phyloP scores from a whole-genome alignment of 768 basidiomycete genomes.

The Boletus sp. region DNA sequence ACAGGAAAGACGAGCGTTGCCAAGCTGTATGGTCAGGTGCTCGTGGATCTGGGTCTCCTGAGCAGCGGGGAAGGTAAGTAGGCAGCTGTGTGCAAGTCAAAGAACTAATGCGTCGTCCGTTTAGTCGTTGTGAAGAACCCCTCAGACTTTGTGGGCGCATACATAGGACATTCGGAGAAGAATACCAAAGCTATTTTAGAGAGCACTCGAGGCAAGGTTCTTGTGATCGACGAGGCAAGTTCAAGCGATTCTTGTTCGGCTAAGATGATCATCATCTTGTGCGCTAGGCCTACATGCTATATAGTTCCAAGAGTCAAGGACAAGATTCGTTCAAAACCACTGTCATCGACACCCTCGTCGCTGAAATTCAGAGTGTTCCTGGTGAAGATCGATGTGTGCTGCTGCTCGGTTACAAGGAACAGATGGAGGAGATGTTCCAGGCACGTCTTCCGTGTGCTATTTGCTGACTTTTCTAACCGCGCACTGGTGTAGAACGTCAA shows the following conservation, averaged over 20 bases:
- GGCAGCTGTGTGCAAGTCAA: background rate
- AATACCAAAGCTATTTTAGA: slow-evolving; percentile 65
- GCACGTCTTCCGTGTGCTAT: slow-evolving; percentile 31
- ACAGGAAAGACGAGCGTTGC: slow-evolving; percentile 75
- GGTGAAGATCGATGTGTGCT: slow-evolving; percentile 72
- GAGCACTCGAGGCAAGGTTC: slow-evolving; percentile 59
- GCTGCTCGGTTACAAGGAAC: slow-evolving; percentile 60
- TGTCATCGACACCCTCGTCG: slow-evolving; percentile 74
- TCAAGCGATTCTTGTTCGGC: slow-evolving; percentile 10
- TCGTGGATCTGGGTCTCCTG: slow-evolving; percentile 61
- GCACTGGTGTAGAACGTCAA: slow-evolving; percentile 55
- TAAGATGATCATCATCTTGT: background rate
- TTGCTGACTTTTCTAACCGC: background rate
- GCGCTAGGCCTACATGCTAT: slow-evolving; percentile 45
- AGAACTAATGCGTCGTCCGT: slow-evolving; percentile 1
- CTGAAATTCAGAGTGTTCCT: slow-evolving; percentile 66
- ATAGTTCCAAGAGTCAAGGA: slow-evolving; percentile 38
- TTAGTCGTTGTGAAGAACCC: slow-evolving; percentile 68
- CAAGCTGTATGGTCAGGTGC: slow-evolving; percentile 61
- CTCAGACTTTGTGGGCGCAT: slow-evolving; percentile 62
- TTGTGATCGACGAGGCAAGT: slow-evolving; percentile 67
- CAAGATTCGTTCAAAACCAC: slow-evolving; percentile 58
- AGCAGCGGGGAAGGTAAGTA: slow-evolving; percentile 66
- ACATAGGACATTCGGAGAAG: slow-evolving; percentile 58
- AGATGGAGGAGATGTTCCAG: slow-evolving; percentile 77